Evolutionary conservation across 768 basidiomycete species (phyloP).

Genomic region (Naganishia vishniacii): DNA sequence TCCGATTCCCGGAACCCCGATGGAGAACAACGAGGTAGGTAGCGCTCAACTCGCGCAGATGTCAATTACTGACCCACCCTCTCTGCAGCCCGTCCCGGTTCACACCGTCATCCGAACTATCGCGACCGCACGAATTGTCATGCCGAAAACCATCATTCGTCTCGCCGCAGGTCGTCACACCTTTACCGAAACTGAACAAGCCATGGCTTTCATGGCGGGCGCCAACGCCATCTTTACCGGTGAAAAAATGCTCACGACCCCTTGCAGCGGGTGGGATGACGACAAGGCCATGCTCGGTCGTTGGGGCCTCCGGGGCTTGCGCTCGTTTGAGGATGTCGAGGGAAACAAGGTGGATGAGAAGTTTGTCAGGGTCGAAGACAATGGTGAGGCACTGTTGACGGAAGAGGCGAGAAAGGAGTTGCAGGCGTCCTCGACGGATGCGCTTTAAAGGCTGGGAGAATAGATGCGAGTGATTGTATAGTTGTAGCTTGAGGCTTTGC

Average conservation of each 20-base stretch:
- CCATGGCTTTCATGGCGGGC: conserved; percentile 92
- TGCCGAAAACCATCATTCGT: conserved; percentile 88
- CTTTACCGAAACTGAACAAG: conserved; percentile 83
- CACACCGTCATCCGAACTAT: conserved; percentile 86
- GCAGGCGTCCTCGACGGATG: not conserved
- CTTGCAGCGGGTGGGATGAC: conserved; percentile 97
- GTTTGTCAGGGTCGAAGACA: conserved; percentile 20
- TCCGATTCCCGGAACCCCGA: conserved; percentile 87
- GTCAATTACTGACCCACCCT: not conserved
- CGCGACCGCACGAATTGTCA: conserved; percentile 84
- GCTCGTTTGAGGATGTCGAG: conserved; percentile 68
- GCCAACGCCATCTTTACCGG: conserved; percentile 99
- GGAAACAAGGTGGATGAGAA: conserved; percentile 26
- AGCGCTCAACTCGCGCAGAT: too few species aligned
- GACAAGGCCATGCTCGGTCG: conserved; percentile 90
- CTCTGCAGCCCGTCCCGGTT: conserved; percentile 64
- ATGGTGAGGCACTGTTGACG: conserved; percentile 20
- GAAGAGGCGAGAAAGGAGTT: conserved; percentile 15
- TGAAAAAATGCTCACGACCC: conserved; percentile 93
- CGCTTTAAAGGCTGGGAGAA: not conserved
- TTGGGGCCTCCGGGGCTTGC: conserved; percentile 89
- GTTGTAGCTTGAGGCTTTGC: too few species aligned
- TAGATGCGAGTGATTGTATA: too few species aligned
- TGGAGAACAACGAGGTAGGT: conserved; percentile 78
- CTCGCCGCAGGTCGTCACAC: conserved; percentile 89